These are phyloP conservation scores for Annulohypoxylon stygium DNA, from an alignment of 495 filamentous ascomycete genomes.

Conservation along the genomic window DNA sequence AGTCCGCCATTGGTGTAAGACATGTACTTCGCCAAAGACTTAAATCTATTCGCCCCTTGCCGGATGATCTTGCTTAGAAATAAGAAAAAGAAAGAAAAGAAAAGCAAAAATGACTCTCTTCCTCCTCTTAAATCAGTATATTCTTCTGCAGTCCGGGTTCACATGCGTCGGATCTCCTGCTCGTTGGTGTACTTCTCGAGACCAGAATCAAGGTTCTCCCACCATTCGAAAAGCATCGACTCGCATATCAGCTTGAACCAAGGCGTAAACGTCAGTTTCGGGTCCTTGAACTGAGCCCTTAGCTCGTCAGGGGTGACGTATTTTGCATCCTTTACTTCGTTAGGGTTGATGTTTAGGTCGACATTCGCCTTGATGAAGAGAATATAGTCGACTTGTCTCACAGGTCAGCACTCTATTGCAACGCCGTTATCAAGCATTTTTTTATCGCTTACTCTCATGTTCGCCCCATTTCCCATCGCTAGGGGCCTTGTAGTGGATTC, in stretches of 20 bases:
- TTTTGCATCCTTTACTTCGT: slow-evolving; percentile 86
- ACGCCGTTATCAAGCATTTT: background rate
- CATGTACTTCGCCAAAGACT: slow-evolving; percentile 9
- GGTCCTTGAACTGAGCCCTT: slow-evolving; percentile 86
- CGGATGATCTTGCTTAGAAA: slow-evolving; percentile 12
- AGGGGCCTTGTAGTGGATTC: slow-evolving; percentile 98
- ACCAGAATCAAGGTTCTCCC: slow-evolving; percentile 83
- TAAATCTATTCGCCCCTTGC: slow-evolving; percentile 12
- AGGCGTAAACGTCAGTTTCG: slow-evolving; percentile 86
- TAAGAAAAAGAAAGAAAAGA: slow-evolving; percentile 10
- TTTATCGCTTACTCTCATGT: slow-evolving; percentile 84
- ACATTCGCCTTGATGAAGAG: slow-evolving; percentile 97
- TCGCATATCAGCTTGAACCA: slow-evolving; percentile 99
- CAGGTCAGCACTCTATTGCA: slow-evolving; percentile 18
- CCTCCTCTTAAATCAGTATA: background rate
- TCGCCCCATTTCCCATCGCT: slow-evolving; percentile 99
- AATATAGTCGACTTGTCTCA: slow-evolving; percentile 89
- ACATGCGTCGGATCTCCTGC: slow-evolving; percentile 90
- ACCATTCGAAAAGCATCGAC: slow-evolving; percentile 98
- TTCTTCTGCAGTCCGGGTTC: slow-evolving; percentile 15
- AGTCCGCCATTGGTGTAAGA: slow-evolving; percentile 30
- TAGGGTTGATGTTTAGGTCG: slow-evolving; percentile 80
- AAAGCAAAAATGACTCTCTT: slow-evolving; percentile 3
- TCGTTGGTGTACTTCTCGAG: slow-evolving; percentile 90
- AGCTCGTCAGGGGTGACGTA: slow-evolving; percentile 88